Evolutionary conservation across 305 asterid genomes (phyloP), one percentile per base, ranked within the genome.

Genomic region (Fraxinus sp.): DNA sequence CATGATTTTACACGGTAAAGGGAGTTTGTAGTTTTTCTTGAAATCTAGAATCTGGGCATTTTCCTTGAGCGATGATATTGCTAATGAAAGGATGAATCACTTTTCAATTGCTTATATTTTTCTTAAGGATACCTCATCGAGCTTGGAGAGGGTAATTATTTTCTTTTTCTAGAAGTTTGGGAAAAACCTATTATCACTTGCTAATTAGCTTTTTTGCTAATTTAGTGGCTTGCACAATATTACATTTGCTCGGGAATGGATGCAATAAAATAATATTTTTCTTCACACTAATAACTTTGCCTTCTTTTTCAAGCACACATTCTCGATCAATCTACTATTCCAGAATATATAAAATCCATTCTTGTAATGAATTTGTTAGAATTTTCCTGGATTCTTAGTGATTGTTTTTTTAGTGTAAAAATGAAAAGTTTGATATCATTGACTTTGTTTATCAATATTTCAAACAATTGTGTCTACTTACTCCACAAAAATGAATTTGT

Each of bases 1-100:
- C 52, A 43, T 43, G 1, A 10, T 43, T 43, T 43, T 16, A 11
- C 0, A 43, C 0, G 1, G 52, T 43, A 43, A 2, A 43, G 1
- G n/a, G 55, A 3, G 55, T 1, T 46, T 46, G 55, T 46, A 2
- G 1, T 46, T 41, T 39, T 10, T 41, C 9, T 9, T 41, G 76
- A 93, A 96, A 85, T 90, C 92, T 83, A 89, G 82, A 91, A 97
- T 97, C 83, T 94, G 92, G 97, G 91, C 83, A 80, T 92, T 97
- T 81, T 93, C 94, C 37, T 46, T 0, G 13, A 3, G n/a, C 3
- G n/a, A 8, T 43, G n/a, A 0, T 46, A 1, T 46, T 46, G 13
- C 49, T 41, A 43, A 3, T 11, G 0, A 11, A 10, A 10, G 16
- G 52, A 43, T 43, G 16, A 5, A 43, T 43, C 55, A 13, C 10